phyloP scores from a whole-genome alignment of 23 red algal species.

The Gracilaria caudata region DNA sequence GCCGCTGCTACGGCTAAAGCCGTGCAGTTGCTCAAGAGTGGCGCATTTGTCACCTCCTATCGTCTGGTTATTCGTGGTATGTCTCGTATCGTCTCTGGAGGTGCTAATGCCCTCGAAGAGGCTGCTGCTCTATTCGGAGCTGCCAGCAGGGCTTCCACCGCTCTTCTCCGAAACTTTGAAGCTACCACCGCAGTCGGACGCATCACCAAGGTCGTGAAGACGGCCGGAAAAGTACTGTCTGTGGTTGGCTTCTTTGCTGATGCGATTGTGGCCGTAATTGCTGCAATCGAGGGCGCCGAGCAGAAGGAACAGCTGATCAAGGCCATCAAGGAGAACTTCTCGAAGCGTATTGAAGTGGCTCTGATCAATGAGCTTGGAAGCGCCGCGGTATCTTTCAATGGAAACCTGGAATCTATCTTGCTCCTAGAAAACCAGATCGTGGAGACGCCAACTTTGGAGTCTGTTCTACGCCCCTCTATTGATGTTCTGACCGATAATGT shows the following conservation, averaged over 20 bases:
- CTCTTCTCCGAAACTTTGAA: conserved; percentile 1
- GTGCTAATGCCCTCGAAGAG: background rate
- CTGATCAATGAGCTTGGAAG: conserved; percentile 4
- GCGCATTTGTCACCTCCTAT: background rate
- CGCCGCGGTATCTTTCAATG: conserved; percentile 5
- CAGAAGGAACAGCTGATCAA: conserved; percentile 7
- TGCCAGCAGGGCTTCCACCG: background rate
- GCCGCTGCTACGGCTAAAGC: conserved; percentile 8
- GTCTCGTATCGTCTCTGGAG: background rate
- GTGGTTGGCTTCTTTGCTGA: conserved; percentile 10
- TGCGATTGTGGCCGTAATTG: background rate
- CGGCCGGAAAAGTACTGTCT: background rate
- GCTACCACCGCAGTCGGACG: background rate
- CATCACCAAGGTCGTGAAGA: background rate
- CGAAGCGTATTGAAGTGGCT: conserved; percentile 3
- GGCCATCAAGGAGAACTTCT: conserved; percentile 2
- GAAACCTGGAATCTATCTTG: background rate
- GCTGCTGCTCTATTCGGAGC: background rate
- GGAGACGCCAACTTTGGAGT: background rate
- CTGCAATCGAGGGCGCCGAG: background rate
- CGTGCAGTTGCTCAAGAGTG: conserved; percentile 4
- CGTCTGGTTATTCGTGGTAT: conserved; percentile 9
- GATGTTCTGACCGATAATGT: background rate
- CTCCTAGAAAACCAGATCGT: background rate
- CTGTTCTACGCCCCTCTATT: conserved; percentile 2